Percentiles rank a stretch among this genome's conserved stretches.
phyloP scores from a whole-genome alignment of 768 basidiomycete genomes.

The Boletales sp. region DNA sequence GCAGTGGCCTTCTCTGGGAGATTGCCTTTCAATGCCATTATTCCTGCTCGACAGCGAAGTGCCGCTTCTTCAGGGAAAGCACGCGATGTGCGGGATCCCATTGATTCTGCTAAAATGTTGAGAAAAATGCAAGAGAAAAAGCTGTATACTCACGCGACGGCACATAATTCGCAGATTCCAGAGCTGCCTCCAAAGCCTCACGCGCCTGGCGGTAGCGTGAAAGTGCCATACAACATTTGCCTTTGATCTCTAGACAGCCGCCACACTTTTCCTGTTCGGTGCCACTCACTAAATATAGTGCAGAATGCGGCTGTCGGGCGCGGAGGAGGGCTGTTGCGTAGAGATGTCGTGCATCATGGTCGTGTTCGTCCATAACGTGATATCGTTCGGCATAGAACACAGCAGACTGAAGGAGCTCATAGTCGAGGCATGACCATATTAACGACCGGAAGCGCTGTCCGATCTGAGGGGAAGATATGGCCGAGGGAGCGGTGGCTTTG shows the following conservation, averaged over 20 bases:
- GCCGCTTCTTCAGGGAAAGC: conserved; percentile 71
- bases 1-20: conserved; percentile 66
- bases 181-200: conserved; percentile 62
- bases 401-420: conserved; percentile 73
- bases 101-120: conserved; percentile 44
- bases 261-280: conserved; percentile 59
- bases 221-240: conserved; percentile 67
- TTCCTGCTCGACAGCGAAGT: conserved; percentile 73
- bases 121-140: conserved; percentile 9
- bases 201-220: conserved; percentile 77
- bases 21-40: conserved; percentile 75
- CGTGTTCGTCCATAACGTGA: conserved; percentile 61
- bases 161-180: conserved; percentile 49
- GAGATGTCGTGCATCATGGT: conserved; percentile 82
- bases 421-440: conserved; percentile 83
- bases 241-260: conserved; percentile 77
- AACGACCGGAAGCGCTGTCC: conserved; percentile 67
- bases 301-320: conserved; percentile 70
- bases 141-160: conserved; percentile 50
- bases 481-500: conserved; percentile 30
- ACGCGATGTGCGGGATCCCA: conserved; percentile 49
- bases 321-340: conserved; percentile 76
- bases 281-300: conserved; percentile 63
- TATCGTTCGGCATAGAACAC: conserved; percentile 89
- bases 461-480: conserved; percentile 52